Evolutionary conservation across 345 rosid genomes (phyloP).

Genomic region (Murraya paniculata): DNA sequence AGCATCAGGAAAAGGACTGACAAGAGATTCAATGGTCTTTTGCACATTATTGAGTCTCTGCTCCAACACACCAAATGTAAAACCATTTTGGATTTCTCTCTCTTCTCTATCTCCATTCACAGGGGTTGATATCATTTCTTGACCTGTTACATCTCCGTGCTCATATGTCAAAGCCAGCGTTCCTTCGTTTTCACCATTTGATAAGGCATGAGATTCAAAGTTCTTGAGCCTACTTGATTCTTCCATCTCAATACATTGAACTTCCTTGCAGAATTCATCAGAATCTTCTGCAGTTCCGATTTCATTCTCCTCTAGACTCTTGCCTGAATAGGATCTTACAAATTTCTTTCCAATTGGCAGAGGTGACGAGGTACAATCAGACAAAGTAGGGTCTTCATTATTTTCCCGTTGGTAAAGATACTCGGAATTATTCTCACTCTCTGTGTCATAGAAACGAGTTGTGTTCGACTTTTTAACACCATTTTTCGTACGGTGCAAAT

Average conservation of each 20-base stretch:
- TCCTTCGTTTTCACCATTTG: slow-evolving; percentile 40
- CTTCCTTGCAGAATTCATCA: slow-evolving; percentile 87
- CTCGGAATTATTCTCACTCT: slow-evolving; percentile 41
- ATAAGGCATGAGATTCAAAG: slow-evolving; percentile 23
- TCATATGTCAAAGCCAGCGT: slow-evolving; percentile 26
- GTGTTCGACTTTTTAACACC: slow-evolving; percentile 22
- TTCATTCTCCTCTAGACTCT: slow-evolving; percentile 35
- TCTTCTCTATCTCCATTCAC: slow-evolving; percentile 36
- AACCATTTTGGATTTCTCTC: slow-evolving; percentile 42
- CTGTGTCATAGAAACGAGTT: slow-evolving; percentile 31
- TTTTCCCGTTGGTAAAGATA: slow-evolving; percentile 29
- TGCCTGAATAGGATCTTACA: slow-evolving; percentile 34
- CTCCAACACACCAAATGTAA: slow-evolving; percentile 39
- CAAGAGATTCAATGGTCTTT: slow-evolving; percentile 43
- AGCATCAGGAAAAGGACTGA: slow-evolving; percentile 31
- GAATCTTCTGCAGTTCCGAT: slow-evolving; percentile 33
- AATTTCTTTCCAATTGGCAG: slow-evolving; percentile 41
- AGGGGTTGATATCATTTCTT: slow-evolving; percentile 25
- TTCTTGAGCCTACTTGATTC: slow-evolving; percentile 36
- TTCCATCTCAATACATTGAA: slow-evolving; percentile 73
- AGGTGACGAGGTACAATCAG: slow-evolving; percentile 48
- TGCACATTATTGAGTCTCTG: slow-evolving; percentile 49
- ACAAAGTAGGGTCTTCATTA: slow-evolving; percentile 38
- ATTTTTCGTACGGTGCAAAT: slow-evolving; percentile 22
- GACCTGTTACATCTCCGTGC: slow-evolving; percentile 28